Conservation (phyloP, 139 green algal genomes). For the Picochlorum sp. region DNA sequence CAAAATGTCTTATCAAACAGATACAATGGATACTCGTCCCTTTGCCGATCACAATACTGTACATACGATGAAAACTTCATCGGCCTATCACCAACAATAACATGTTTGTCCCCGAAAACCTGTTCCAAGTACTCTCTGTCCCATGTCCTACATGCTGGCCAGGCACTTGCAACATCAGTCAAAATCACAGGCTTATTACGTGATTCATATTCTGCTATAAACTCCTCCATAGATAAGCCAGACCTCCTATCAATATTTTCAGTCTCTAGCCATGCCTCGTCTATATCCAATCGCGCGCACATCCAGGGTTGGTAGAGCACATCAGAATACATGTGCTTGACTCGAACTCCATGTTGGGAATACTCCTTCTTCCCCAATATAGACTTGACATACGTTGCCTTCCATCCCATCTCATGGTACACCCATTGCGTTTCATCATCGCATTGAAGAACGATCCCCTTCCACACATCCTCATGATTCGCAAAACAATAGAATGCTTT, state of each 20-base stretch:
- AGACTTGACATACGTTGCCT: constrained; percentile 40
- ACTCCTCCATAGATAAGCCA: constrained; percentile 50
- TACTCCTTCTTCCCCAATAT: not conserved
- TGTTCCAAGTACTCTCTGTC: constrained; percentile 36
- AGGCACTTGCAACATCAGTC: constrained; percentile 39
- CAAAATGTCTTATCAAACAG: constrained; percentile 59
- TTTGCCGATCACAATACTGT: constrained; percentile 42
- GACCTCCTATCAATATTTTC: constrained; percentile 68
- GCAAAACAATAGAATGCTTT: constrained; percentile 69
- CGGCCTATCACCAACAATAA: constrained; percentile 37
- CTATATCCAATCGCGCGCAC: constrained; percentile 54
- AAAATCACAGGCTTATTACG: constrained; percentile 82
- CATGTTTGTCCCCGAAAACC: constrained; percentile 33
- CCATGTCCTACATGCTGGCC: constrained; percentile 58
- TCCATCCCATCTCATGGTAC: constrained; percentile 41
- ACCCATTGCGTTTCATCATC: constrained; percentile 1
- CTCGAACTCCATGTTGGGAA: constrained; percentile 1
- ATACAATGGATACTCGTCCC: constrained; percentile 66
- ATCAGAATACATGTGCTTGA: constrained; percentile 57
- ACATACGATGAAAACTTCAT: constrained; percentile 72
- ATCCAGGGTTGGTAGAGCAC: constrained; percentile 83
- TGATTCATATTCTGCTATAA: constrained; percentile 65
- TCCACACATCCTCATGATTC: constrained; percentile 83
- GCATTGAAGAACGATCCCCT: constrained; percentile 67
- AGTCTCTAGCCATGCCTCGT: constrained; percentile 59